Conservation (phyloP, 306 rosid species). For the Oxytropis ochrocephala region DNA sequence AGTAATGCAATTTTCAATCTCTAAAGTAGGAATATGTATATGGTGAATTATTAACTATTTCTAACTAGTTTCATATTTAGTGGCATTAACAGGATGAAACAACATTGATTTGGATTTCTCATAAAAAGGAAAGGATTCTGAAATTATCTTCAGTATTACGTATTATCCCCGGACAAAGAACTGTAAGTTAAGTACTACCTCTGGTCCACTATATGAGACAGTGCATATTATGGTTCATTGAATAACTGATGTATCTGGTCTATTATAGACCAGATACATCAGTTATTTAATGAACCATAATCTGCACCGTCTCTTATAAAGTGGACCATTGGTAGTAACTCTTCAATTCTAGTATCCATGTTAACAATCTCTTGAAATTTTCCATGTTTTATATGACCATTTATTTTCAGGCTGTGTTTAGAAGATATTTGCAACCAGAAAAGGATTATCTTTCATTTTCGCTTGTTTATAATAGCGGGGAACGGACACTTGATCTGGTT, state of each 20-base stretch:
- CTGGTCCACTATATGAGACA: no score
- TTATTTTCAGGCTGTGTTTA: constrained; percentile 61
- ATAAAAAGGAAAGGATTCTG: constrained; percentile 59
- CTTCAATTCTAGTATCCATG: no score
- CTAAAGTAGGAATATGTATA: not conserved
- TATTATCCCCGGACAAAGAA: constrained; percentile 79
- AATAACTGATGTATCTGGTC: no score
- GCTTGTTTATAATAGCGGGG: constrained; percentile 58
- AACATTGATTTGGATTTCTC: constrained; percentile 69
- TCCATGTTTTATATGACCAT: not conserved
- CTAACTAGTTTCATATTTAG: constrained; percentile 40
- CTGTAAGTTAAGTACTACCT: no score
- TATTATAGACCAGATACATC: no score
- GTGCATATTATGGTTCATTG: no score
- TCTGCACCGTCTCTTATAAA: no score
- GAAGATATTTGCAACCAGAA: constrained; percentile 69
- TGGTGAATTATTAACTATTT: no score
- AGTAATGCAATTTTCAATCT: not conserved
- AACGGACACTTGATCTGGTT: constrained; percentile 82
- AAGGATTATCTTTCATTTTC: constrained; percentile 79
- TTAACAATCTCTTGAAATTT: not conserved
- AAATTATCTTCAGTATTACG: constrained; percentile 46
- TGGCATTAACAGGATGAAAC: constrained; percentile 71
- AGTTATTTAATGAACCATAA: no score
- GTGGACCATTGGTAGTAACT: no score